Percentiles rank a stretch among this genome's conserved stretches.
Evolutionary conservation across 805 yeast species (phyloP).

Genomic region (Pichia cephalocereana): DNA sequence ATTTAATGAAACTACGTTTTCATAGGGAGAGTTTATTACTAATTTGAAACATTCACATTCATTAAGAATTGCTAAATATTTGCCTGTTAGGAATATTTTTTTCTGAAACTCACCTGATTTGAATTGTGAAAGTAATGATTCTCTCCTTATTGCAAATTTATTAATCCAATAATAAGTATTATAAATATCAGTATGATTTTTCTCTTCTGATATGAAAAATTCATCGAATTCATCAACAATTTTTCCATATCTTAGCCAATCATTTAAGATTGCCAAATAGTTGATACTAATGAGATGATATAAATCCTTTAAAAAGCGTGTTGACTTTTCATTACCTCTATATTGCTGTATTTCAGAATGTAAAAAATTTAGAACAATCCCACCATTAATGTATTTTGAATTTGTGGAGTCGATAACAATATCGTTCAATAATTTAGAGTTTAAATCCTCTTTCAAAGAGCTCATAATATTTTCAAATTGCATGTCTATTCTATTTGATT

Average conservation of each 20-base stretch:
- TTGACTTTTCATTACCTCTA: constrained; percentile 57
- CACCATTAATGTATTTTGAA: constrained; percentile 65
- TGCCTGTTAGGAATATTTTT: constrained; percentile 75
- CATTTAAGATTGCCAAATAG: constrained; percentile 58
- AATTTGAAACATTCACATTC: constrained; percentile 24
- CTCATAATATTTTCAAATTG: constrained; percentile 24
- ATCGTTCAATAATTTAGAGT: constrained; percentile 31
- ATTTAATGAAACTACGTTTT: constrained; percentile 19
- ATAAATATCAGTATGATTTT: not conserved
- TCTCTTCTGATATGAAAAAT: constrained; percentile 53
- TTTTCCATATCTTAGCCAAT: constrained; percentile 73
- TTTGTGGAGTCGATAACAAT: constrained; percentile 42
- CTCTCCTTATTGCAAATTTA: constrained; percentile 62
- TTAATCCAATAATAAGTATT: constrained; percentile 65
- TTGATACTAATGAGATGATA: constrained; percentile 51
- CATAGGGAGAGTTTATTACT: not conserved
- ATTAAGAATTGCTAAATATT: constrained; percentile 63
- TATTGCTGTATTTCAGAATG: constrained; percentile 46
- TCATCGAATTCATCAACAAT: constrained; percentile 76
- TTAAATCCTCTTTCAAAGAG: constrained; percentile 30
- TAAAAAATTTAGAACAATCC: constrained; percentile 54
- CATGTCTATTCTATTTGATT: constrained; percentile 21
- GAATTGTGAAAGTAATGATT: constrained; percentile 66
- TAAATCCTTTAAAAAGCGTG: constrained; percentile 41
- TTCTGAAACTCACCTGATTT: constrained; percentile 41